A percentile compares a stretch with the other conserved stretches of the same genome.
These are phyloP conservation scores for Eremothecium cymbalariae DNA, from an alignment of 1,139 yeast species.

Conservation along the genomic window DNA sequence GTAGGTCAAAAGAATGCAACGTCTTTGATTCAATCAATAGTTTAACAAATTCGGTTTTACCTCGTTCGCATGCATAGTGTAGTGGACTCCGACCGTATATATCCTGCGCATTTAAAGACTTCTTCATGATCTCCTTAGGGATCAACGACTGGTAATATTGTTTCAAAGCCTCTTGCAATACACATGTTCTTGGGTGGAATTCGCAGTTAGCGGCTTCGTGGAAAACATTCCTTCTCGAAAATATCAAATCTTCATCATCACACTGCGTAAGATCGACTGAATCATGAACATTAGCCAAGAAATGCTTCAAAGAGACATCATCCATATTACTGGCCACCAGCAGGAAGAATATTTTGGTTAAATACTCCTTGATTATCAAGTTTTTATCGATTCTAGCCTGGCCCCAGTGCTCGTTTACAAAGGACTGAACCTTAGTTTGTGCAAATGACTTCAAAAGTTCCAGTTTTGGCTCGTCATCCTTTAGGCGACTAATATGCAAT, in stretches of 20 bases:
- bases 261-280: conserved; percentile 25
- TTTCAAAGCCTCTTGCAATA: conserved; percentile 25
- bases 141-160: conserved; percentile 14
- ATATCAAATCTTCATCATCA: conserved; percentile 28
- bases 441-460: conserved; percentile 21
- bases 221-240: conserved; percentile 33
- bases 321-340: conserved; percentile 28
- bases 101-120: conserved; percentile 37
- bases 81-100: conserved; percentile 73
- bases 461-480: conserved; percentile 25
- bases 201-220: conserved; percentile 36
- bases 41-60: conserved; percentile 48
- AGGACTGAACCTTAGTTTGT: conserved; percentile 19
- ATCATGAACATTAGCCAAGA: conserved; percentile 20
- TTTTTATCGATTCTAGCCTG: conserved; percentile 16
- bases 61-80: conserved; percentile 77
- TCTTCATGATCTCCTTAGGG: conserved; percentile 17
- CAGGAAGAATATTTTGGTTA: conserved; percentile 26
- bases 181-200: conserved; percentile 31
- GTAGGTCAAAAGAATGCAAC: conserved; percentile 35
- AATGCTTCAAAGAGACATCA: conserved; percentile 26
- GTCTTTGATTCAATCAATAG: conserved; percentile 32
- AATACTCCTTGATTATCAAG: conserved; percentile 18
- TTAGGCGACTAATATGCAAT: conserved; percentile 26
- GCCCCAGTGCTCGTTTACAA: conserved; percentile 16